Conservation (phyloP, 805 yeast genomes). For the Monosporozyma aerobia region DNA sequence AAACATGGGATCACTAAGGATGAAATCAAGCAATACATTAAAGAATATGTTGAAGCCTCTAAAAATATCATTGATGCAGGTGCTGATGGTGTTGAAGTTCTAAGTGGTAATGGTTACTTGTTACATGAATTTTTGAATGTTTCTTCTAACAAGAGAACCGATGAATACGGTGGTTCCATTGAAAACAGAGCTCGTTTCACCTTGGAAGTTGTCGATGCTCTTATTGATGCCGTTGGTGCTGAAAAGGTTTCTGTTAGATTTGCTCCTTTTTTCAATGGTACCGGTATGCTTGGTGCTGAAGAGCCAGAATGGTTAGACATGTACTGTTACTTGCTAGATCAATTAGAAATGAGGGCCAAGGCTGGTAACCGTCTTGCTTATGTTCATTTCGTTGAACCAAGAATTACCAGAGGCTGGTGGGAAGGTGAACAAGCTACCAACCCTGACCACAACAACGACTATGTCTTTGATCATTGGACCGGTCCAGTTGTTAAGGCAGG, state of each 20-base stretch:
- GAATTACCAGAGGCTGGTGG: constrained; percentile 24
- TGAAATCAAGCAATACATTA: too few species aligned
- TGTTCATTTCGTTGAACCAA: constrained; percentile 39
- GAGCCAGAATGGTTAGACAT: constrained; percentile 31
- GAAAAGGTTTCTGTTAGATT: constrained; percentile 39
- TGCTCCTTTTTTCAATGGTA: constrained; percentile 37
- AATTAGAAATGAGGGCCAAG: constrained; percentile 33
- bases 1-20: too few species aligned
- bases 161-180: constrained; percentile 46
- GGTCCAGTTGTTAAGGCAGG: too few species aligned
- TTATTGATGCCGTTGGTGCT: constrained; percentile 45
- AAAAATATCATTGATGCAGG: too few species aligned
- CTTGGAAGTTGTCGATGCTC: constrained; percentile 43
- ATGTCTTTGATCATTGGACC: constrained; percentile 12
- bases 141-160: constrained; percentile 37
- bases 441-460: constrained; percentile 21
- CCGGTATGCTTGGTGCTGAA: constrained; percentile 32
- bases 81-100: too few species aligned
- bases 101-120: too few species aligned
- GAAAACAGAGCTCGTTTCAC: constrained; percentile 40
- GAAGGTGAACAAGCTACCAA: constrained; percentile 16
- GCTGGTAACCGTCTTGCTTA: constrained; percentile 34
- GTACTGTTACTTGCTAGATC: constrained; percentile 33
- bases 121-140: constrained; percentile 30
- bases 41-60: too few species aligned